Conservation (phyloP, 176 grass and related monocot species). For the Zoysia pacifica region DNA sequence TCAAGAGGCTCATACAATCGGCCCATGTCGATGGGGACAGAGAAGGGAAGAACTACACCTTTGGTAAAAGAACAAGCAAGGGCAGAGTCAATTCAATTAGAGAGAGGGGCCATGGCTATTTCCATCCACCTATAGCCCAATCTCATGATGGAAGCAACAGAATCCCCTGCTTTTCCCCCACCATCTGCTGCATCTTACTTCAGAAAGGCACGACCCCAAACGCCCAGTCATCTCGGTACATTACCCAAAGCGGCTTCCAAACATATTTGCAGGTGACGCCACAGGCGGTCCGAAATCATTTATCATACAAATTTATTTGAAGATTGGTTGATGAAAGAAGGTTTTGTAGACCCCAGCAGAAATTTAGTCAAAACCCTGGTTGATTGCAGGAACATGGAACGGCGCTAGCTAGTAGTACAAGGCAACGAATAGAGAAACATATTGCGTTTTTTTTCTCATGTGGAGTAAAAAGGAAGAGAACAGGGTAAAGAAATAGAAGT, state of each 20-base stretch:
- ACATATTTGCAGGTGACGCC: neutral
- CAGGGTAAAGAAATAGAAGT: neutral
- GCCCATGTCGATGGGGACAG: slow-evolving; percentile 31
- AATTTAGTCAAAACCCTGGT: neutral
- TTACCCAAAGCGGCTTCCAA: neutral
- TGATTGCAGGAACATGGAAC: slow-evolving; percentile 13
- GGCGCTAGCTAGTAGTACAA: neutral
- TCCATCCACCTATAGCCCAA: neutral
- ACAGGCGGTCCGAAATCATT: neutral
- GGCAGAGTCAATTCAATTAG: neutral
- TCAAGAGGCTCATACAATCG: slow-evolving; percentile 1
- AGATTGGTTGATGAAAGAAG: neutral
- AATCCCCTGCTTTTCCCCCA: neutral
- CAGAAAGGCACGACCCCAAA: neutral
- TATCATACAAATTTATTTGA: neutral
- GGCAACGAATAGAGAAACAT: neutral
- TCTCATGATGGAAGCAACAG: slow-evolving; percentile 3
- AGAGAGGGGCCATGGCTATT: neutral
- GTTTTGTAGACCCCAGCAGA: slow-evolving; percentile 18
- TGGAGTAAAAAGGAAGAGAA: neutral
- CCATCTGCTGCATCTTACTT: neutral
- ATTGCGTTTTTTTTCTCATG: neutral
- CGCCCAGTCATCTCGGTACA: neutral
- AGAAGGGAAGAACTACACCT: neutral
- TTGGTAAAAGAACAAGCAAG: slow-evolving; percentile 18